phyloP scores from a whole-genome alignment of 306 rosid species.

The Medicago ruthenica region DNA sequence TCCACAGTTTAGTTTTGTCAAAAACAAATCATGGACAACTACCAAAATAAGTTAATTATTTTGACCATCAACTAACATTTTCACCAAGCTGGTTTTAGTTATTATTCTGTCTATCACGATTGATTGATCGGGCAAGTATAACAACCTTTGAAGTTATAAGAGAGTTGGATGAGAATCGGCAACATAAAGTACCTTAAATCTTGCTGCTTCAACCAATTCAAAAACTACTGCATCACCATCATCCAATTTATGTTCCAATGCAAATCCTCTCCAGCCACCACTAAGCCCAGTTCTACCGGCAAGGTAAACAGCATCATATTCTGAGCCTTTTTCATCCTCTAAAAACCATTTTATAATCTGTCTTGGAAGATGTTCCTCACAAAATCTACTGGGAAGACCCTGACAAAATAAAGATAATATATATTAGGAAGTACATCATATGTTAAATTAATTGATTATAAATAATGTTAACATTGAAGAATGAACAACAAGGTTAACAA shows the following conservation, averaged over 20 bases:
- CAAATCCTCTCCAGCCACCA: slow-evolving; percentile 89
- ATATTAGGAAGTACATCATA: not conserved
- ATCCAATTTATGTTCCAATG: slow-evolving; percentile 76
- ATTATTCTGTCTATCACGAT: too few relatives aligned
- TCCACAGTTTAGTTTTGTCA: too few relatives aligned
- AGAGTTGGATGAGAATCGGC: not conserved
- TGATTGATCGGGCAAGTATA: too few relatives aligned
- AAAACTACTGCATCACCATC: slow-evolving; percentile 87
- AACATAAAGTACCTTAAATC: slow-evolving; percentile 61
- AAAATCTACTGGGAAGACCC: slow-evolving; percentile 74
- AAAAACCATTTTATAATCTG: slow-evolving; percentile 46
- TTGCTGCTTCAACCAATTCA: slow-evolving; percentile 59
- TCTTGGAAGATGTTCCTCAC: slow-evolving; percentile 65
- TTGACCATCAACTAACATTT: too few relatives aligned
- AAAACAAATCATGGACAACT: too few relatives aligned
- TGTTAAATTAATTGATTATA: not conserved
- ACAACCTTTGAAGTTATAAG: not conserved
- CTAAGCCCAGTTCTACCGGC: slow-evolving; percentile 68
- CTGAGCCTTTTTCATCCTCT: slow-evolving; percentile 71
- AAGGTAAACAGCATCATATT: slow-evolving; percentile 56
- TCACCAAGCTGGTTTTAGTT: too few relatives aligned
- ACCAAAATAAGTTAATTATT: too few relatives aligned
- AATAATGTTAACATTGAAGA: not conserved
- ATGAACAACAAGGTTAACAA: not conserved
- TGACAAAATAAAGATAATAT: slow-evolving; percentile 22